These are phyloP conservation scores for Gnomoniopsis smithogilvyi DNA, from an alignment of 2,329 filamentous ascomycete genomes.

Conservation along the genomic window DNA sequence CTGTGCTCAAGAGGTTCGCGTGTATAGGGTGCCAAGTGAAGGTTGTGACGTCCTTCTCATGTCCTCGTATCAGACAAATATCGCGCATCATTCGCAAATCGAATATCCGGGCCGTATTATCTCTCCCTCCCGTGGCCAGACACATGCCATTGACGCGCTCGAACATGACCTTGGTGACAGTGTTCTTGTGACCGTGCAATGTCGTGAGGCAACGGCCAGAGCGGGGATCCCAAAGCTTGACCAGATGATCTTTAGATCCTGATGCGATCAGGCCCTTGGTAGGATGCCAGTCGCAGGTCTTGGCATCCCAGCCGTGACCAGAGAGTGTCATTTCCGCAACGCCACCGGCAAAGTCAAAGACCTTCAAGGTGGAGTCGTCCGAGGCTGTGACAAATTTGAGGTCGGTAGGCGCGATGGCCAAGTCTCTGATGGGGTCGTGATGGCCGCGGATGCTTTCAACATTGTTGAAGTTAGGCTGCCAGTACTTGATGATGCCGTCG, in stretches of 20 bases:
- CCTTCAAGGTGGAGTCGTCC: constrained; percentile 89
- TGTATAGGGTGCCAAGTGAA: constrained; percentile 93
- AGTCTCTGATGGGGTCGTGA: constrained; percentile 81
- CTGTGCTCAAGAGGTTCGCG: constrained; percentile 82
- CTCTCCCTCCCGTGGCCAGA: constrained; percentile 87
- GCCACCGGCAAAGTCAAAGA: constrained; percentile 91
- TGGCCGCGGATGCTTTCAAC: constrained; percentile 93
- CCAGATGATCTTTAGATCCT: constrained; percentile 93
- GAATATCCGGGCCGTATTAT: constrained; percentile 90
- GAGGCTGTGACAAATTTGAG: constrained; percentile 94
- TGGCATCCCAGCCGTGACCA: constrained; percentile 98
- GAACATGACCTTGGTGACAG: constrained; percentile 88
- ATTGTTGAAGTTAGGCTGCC: constrained; percentile 99
- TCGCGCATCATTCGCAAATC: constrained; percentile 98
- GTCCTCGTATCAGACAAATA: constrained; percentile 86
- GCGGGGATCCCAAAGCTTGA: constrained; percentile 98
- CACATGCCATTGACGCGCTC: constrained; percentile 81
- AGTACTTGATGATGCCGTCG: constrained; percentile 95
- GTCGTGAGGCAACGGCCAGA: constrained; percentile 87
- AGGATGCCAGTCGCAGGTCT: constrained; percentile 96
- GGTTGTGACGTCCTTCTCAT: constrained; percentile 94
- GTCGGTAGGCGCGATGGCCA: constrained; percentile 92
- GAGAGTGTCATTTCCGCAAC: constrained; percentile 78
- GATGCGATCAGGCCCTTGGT: constrained; percentile 92
- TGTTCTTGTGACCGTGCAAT: constrained; percentile 95